Evolutionary conservation across 345 rosid species (phyloP).

Genomic region (Carallia pectinifolia): DNA sequence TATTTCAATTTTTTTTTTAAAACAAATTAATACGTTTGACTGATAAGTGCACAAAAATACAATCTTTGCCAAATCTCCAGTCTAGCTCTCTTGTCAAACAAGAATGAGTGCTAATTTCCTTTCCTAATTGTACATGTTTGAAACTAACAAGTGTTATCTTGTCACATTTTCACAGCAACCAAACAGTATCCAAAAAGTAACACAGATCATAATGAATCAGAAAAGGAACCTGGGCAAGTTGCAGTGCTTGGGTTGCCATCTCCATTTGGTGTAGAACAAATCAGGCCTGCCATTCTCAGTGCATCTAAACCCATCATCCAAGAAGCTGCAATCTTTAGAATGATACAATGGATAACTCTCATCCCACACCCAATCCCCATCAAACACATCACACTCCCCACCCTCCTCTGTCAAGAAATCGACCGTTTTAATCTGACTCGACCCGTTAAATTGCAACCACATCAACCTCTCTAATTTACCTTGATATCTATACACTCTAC

Average conservation of each 20-base stretch:
- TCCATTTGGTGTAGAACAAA: conserved; percentile 80
- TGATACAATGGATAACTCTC: conserved; percentile 81
- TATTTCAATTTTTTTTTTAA: no score
- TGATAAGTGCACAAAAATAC: background rate
- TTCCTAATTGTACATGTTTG: background rate
- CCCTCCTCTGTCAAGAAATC: conserved; percentile 63
- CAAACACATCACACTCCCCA: conserved; percentile 64
- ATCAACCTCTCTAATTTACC: conserved; percentile 54
- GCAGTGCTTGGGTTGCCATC: conserved; percentile 91
- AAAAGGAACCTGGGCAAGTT: conserved; percentile 72
- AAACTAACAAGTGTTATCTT: background rate
- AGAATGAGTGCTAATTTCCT: background rate
- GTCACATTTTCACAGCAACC: conserved; percentile 7
- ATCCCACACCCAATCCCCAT: conserved; percentile 98
- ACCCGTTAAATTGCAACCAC: conserved; percentile 53
- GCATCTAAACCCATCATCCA: conserved; percentile 87
- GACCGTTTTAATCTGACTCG: conserved; percentile 32
- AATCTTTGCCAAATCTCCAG: background rate
- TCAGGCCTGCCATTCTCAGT: conserved; percentile 88
- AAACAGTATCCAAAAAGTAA: background rate
- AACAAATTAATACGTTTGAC: no score
- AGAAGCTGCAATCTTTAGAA: conserved; percentile 72
- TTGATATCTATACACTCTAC: conserved; percentile 43
- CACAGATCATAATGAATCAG: background rate
- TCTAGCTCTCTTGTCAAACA: background rate